phyloP scores from a whole-genome alignment of 352 stramenopile genomes.

The Pythium aphanidermatum region DNA sequence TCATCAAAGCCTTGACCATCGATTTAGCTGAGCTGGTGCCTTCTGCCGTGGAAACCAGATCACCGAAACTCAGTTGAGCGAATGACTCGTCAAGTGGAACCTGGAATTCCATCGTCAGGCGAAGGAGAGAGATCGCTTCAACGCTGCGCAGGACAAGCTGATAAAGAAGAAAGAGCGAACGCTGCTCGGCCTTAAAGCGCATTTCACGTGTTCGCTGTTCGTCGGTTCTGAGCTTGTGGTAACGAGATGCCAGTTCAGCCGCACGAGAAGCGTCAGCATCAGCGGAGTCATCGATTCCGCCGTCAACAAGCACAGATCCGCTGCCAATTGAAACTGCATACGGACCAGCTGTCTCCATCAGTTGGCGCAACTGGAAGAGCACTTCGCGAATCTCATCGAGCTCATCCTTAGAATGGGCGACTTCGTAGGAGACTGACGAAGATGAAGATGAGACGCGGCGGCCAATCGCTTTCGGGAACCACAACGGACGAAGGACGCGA shows the following conservation, averaged over 20 bases:
- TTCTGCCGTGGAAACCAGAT: slow-evolving; percentile 65
- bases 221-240: slow-evolving; percentile 67
- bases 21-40: slow-evolving; percentile 53
- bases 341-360: slow-evolving; percentile 72
- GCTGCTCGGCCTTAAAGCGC: slow-evolving; percentile 77
- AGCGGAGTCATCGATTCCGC: slow-evolving; percentile 38
- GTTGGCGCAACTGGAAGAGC: slow-evolving; percentile 74
- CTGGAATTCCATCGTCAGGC: slow-evolving; percentile 59
- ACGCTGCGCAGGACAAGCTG: slow-evolving; percentile 71
- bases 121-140: slow-evolving; percentile 70
- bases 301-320: slow-evolving; percentile 50
- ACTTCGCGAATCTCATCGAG: slow-evolving; percentile 73
- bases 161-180: slow-evolving; percentile 76
- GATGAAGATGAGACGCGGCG: slow-evolving; percentile 30
- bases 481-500: slow-evolving; percentile 74
- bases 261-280: slow-evolving; percentile 44
- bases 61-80: slow-evolving; percentile 62
- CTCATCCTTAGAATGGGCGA: slow-evolving; percentile 38
- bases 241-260: slow-evolving; percentile 54
- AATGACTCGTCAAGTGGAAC: slow-evolving; percentile 61
- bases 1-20: slow-evolving; percentile 79
- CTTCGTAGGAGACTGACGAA: slow-evolving; percentile 32
- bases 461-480: slow-evolving; percentile 56
- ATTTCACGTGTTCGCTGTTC: slow-evolving; percentile 70
- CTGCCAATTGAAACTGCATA: slow-evolving; percentile 74